phyloP scores from a whole-genome alignment of 2,329 filamentous ascomycete genomes.

The Xylariaceae sp. region DNA sequence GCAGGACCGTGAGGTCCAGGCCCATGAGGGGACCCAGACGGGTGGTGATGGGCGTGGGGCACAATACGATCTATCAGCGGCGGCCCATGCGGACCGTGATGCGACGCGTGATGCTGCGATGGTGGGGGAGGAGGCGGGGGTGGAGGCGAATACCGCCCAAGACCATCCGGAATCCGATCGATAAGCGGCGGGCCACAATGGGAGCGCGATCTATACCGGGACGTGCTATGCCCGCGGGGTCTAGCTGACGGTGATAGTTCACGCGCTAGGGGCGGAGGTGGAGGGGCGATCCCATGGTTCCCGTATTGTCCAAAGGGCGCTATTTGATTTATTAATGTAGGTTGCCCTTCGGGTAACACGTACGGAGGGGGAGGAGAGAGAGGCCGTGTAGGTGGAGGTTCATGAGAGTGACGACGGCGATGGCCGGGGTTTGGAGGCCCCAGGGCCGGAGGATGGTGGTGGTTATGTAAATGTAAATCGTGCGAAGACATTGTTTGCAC shows the following conservation, averaged over 20 bases:
- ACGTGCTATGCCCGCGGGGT: background rate
- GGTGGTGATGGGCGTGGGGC: background rate
- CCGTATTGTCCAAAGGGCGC: slow-evolving; percentile 1
- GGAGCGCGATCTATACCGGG: background rate
- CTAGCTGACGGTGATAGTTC: too few relatives aligned
- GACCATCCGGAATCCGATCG: slow-evolving; percentile 4
- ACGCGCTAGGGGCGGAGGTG: background rate
- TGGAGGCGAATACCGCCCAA: slow-evolving; percentile 3
- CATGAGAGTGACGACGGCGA: background rate
- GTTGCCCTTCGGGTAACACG: background rate
- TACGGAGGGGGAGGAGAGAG: slow-evolving; percentile 2
- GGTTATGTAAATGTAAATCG: background rate
- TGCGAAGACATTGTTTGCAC: background rate
- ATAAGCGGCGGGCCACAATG: background rate
- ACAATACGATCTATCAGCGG: background rate
- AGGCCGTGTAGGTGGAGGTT: background rate
- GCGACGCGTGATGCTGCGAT: background rate
- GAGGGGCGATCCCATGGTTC: background rate
- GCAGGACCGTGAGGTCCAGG: background rate
- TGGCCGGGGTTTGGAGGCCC: background rate
- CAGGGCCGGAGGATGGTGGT: background rate
- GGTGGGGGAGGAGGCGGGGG: background rate
- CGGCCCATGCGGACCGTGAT: background rate
- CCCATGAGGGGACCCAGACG: background rate
- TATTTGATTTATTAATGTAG: slow-evolving; percentile 1